Evolutionary conservation across 768 basidiomycete genomes (phyloP).

Genomic region (Kwoniella bestiolae): DNA sequence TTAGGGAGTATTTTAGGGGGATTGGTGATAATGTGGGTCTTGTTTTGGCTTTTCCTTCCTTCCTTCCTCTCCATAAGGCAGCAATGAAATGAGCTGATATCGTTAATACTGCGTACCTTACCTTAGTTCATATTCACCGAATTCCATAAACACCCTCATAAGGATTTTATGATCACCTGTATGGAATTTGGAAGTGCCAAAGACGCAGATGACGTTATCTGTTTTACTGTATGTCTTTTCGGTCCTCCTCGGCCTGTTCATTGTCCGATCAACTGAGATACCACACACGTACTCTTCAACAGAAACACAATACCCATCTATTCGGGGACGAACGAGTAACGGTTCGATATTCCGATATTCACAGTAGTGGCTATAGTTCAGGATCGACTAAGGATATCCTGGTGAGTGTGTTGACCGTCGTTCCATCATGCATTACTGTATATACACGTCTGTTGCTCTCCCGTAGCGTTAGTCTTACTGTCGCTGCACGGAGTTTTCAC

Average conservation of each 20-base stretch:
- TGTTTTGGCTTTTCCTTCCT: background rate
- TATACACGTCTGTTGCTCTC: no score
- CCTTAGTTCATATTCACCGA: slow-evolving; percentile 4
- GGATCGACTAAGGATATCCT: slow-evolving; percentile 13
- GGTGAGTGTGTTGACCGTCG: no score
- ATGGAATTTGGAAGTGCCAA: slow-evolving; percentile 5
- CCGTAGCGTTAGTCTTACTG: no score
- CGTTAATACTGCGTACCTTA: no score
- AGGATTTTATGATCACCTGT: slow-evolving; percentile 2
- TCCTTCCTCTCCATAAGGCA: background rate
- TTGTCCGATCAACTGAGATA: background rate
- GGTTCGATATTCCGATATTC: slow-evolving; percentile 8
- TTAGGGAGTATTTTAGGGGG: background rate
- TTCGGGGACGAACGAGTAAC: background rate
- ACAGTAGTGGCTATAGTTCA: background rate
- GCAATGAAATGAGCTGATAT: background rate
- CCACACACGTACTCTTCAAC: no score
- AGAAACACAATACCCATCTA: background rate
- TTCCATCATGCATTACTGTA: no score
- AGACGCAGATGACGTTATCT: slow-evolving; percentile 15
- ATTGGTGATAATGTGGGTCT: slow-evolving; percentile 3
- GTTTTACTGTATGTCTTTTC: slow-evolving; percentile 8
- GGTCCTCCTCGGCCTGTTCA: background rate
- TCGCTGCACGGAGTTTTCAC: background rate
- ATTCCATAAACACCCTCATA: background rate